These are phyloP conservation scores for Chaetomium sp. DNA, from an alignment of 2,329 filamentous ascomycete species.

Conservation along the genomic window DNA sequence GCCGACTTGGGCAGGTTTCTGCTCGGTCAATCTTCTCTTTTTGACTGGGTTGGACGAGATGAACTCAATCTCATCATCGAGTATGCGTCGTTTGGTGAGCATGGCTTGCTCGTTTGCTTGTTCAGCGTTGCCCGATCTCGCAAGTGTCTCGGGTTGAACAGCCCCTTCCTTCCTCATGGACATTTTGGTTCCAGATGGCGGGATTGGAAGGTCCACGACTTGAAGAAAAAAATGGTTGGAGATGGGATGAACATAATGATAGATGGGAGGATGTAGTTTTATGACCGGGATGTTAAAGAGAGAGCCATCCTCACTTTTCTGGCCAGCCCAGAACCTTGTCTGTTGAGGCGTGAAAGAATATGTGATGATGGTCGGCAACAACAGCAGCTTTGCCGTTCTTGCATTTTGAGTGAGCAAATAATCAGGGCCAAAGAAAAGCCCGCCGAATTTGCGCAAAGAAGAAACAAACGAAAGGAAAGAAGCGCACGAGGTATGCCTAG, in stretches of 20 bases:
- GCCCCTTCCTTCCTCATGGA: slow-evolving; percentile 1
- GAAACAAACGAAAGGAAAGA: background rate
- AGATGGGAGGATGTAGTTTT: slow-evolving; percentile 1
- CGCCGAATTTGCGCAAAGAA: background rate
- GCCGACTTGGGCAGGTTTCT: slow-evolving; percentile 9
- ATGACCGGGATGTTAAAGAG: slow-evolving; percentile 10
- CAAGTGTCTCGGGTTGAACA: background rate
- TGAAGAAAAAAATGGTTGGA: background rate
- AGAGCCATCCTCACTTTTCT: slow-evolving; percentile 2
- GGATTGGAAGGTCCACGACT: background rate
- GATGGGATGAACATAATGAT: background rate
- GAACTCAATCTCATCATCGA: slow-evolving; percentile 49
- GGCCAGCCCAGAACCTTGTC: background rate
- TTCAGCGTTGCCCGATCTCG: background rate
- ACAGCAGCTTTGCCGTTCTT: background rate
- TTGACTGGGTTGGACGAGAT: slow-evolving; percentile 49
- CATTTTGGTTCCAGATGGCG: background rate
- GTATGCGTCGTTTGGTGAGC: slow-evolving; percentile 36
- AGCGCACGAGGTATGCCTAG: no score
- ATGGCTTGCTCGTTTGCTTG: background rate
- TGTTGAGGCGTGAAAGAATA: background rate
- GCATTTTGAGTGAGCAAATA: background rate
- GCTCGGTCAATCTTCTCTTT: slow-evolving; percentile 32
- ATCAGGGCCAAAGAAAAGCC: background rate
- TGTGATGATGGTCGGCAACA: background rate